phyloP scores from a whole-genome alignment of 352 stramenopile genomes.

The Phytophthora colocasiae region DNA sequence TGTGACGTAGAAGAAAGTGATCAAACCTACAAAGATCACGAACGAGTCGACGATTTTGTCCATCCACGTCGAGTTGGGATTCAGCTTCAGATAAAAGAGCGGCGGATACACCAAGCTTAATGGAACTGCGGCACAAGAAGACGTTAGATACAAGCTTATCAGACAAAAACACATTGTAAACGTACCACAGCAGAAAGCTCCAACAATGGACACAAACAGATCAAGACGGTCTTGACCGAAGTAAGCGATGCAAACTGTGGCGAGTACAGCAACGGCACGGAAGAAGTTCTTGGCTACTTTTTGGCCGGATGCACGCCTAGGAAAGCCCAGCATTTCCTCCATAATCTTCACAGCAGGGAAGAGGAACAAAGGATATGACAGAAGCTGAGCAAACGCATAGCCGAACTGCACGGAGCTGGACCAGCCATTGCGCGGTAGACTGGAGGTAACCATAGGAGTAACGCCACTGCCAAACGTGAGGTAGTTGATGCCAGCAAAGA shows the following conservation, averaged over 20 bases:
- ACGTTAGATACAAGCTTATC: constrained; percentile 7
- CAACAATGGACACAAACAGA: constrained; percentile 85
- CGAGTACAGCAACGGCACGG: constrained; percentile 68
- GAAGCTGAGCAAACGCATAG: constrained; percentile 76
- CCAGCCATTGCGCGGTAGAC: constrained; percentile 73
- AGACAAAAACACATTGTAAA: constrained; percentile 11
- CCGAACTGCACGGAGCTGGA: constrained; percentile 81
- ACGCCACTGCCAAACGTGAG: constrained; percentile 71
- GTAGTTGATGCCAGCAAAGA: constrained; percentile 87
- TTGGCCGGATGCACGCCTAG: constrained; percentile 61
- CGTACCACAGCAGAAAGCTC: constrained; percentile 83
- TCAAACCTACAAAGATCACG: constrained; percentile 65
- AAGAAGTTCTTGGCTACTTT: constrained; percentile 84
- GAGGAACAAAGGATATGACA: constrained; percentile 85
- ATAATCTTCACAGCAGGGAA: constrained; percentile 87
- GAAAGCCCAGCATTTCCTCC: constrained; percentile 85
- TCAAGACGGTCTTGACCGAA: constrained; percentile 80
- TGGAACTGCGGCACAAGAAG: constrained; percentile 48
- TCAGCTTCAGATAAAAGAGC: constrained; percentile 82
- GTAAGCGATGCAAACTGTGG: constrained; percentile 73
- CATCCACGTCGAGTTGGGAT: constrained; percentile 45
- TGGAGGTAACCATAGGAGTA: constrained; percentile 77
- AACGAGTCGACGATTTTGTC: constrained; percentile 69
- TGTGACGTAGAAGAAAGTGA: constrained; percentile 87
- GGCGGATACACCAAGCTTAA: constrained; percentile 85